A percentile compares a stretch with the other conserved stretches of the same genome.
These are phyloP conservation scores for Vitis labrusca DNA, from an alignment of 164 flowering plant species.

Conservation along the genomic window DNA sequence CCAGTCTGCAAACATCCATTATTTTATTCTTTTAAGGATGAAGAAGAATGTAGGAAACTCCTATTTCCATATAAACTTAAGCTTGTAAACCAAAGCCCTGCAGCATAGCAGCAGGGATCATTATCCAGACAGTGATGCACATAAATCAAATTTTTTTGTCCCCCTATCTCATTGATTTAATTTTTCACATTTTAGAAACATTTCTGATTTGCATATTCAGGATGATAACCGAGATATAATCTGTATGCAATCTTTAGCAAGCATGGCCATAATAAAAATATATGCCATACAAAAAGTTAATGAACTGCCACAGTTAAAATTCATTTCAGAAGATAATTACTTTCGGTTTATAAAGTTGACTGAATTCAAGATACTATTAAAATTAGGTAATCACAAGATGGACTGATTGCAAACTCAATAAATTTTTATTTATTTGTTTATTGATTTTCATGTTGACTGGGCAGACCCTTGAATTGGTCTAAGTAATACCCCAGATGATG, in stretches of 20 bases:
- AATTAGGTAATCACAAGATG: no score
- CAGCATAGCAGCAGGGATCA: background rate
- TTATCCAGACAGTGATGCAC: background rate
- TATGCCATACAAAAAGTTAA: background rate
- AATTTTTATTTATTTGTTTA: no score
- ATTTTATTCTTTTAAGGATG: background rate
- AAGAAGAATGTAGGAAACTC: background rate
- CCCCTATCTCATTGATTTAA: no score
- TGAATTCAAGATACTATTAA: no score
- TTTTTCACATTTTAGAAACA: no score
- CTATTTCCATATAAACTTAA: constrained; percentile 3
- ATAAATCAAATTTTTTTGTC: background rate
- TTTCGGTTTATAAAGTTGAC: no score
- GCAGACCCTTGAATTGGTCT: no score
- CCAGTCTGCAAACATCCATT: constrained; percentile 67
- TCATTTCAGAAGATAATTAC: background rate
- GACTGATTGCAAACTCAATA: no score
- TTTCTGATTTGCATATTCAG: no score
- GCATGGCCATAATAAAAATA: background rate
- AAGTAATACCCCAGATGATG: no score
- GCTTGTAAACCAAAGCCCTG: background rate
- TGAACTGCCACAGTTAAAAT: background rate
- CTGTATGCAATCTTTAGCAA: background rate
- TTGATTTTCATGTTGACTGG: no score
- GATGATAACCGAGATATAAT: background rate